These are phyloP conservation scores for Trifolium pratense DNA, from an alignment of 306 rosid genomes.

Conservation along the genomic window DNA sequence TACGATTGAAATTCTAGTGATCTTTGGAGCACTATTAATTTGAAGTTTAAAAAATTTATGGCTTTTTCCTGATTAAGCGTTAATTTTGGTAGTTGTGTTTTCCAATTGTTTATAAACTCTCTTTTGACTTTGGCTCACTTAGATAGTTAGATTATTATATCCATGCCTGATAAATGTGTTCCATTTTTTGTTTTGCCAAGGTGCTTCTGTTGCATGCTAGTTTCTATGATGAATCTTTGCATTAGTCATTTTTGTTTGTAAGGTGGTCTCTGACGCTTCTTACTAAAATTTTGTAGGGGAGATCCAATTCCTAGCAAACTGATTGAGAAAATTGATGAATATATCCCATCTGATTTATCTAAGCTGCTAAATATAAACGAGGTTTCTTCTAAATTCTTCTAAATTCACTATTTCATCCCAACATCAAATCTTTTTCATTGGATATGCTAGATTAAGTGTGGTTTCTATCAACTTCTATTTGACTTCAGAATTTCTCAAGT, in stretches of 20 bases:
- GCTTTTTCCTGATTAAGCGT: conserved; percentile 20
- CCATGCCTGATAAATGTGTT: conserved; percentile 35
- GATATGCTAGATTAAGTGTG: conserved; percentile 15
- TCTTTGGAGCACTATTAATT: conserved; percentile 20
- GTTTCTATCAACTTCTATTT: conserved; percentile 31
- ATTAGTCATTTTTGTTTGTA: conserved; percentile 25
- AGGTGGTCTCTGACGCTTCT: conserved; percentile 39
- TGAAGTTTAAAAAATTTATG: neutral
- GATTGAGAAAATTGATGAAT: conserved; percentile 76
- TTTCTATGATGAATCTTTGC: conserved; percentile 26
- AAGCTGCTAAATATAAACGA: conserved; percentile 55
- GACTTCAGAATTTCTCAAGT: conserved; percentile 61
- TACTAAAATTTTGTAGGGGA: conserved; percentile 69
- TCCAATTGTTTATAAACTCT: conserved; percentile 23
- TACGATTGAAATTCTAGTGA: conserved; percentile 19
- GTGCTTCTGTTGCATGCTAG: conserved; percentile 34
- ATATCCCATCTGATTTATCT: conserved; percentile 72
- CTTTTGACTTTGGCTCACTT: conserved; percentile 28
- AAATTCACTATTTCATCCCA: conserved; percentile 33
- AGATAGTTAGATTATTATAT: conserved; percentile 18
- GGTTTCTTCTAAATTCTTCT: conserved; percentile 66
- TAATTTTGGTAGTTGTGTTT: conserved; percentile 28
- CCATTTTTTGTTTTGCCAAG: conserved; percentile 19
- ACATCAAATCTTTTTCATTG: conserved; percentile 7
- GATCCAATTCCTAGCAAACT: conserved; percentile 74